These are phyloP conservation scores for Barnettozyma pratensis DNA, from an alignment of 805 yeast species.

Conservation along the genomic window DNA sequence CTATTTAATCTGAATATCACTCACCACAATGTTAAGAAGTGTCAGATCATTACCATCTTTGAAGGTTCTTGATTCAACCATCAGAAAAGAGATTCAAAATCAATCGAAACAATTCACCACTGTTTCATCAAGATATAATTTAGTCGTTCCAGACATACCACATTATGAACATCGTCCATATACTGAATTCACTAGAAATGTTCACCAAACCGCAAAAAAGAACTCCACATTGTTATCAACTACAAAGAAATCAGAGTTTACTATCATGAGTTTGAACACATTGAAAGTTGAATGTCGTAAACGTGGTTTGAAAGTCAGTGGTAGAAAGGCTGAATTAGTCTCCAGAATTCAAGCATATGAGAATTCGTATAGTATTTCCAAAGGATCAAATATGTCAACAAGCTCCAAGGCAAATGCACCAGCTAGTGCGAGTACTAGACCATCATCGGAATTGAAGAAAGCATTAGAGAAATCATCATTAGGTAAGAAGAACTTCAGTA, in stretches of 20 bases:
- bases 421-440: slow-evolving; percentile 5
- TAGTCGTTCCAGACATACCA: slow-evolving; percentile 21
- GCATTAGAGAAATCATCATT: background rate
- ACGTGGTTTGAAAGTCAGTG: slow-evolving; percentile 57
- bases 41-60: slow-evolving; percentile 26
- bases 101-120: slow-evolving; percentile 10
- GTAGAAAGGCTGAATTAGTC: slow-evolving; percentile 54
- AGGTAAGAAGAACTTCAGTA: slow-evolving; percentile 6
- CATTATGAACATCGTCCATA: slow-evolving; percentile 12
- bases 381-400: slow-evolving; percentile 5
- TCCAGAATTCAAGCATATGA: slow-evolving; percentile 27
- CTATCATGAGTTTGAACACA: slow-evolving; percentile 45
- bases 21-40: slow-evolving; percentile 21
- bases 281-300: slow-evolving; percentile 54
- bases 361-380: slow-evolving; percentile 9
- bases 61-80: slow-evolving; percentile 11
- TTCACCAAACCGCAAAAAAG: slow-evolving; percentile 26
- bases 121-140: slow-evolving; percentile 15
- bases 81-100: slow-evolving; percentile 7
- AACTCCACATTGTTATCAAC: slow-evolving; percentile 23
- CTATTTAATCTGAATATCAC: too few species aligned
- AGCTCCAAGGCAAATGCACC: slow-evolving; percentile 15
- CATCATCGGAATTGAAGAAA: background rate
- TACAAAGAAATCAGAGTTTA: slow-evolving; percentile 23
- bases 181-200: slow-evolving; percentile 19